Evolutionary conservation across 116 monocot genomes (phyloP).

Genomic region (Phalaenopsis hybrid): DNA sequence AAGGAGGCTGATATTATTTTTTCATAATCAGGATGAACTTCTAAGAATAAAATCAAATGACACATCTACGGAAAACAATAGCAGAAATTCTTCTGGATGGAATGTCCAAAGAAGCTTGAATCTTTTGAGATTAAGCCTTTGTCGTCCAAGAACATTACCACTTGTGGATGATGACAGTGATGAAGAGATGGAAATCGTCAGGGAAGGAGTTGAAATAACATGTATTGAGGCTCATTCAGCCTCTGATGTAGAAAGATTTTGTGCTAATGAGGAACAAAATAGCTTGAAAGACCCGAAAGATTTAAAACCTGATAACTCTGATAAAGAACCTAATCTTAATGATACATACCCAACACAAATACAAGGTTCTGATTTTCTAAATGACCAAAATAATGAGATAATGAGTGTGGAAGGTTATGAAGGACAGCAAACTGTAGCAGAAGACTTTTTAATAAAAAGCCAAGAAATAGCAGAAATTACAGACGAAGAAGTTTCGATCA

Average conservation of each 20-base stretch:
- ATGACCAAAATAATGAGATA: background rate
- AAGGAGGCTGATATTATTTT: background rate
- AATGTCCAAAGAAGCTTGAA: conserved; percentile 71
- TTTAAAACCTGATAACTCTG: background rate
- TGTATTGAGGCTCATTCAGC: conserved; percentile 3
- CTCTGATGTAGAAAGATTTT: conserved; percentile 8
- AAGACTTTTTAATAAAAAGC: background rate
- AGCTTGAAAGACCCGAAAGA: conserved; percentile 9
- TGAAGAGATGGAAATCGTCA: conserved; percentile 94
- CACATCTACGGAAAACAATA: conserved; percentile 22
- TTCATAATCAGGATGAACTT: conserved; percentile 66
- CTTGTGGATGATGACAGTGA: conserved; percentile 60
- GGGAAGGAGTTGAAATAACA: conserved; percentile 58
- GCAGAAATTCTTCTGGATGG: conserved; percentile 65
- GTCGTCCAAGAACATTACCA: conserved; percentile 36
- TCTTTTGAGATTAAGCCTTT: conserved; percentile 64
- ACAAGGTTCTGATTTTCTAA: background rate
- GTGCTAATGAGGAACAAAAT: background rate
- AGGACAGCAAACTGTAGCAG: background rate
- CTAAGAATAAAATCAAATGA: conserved; percentile 67
- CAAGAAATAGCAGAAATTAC: background rate
- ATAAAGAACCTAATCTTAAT: background rate
- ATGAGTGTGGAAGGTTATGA: background rate
- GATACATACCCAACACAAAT: conserved; percentile 2
- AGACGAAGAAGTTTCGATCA: background rate